Conservation (phyloP, 331 rosid species). For the Telfairia occidentalis region DNA sequence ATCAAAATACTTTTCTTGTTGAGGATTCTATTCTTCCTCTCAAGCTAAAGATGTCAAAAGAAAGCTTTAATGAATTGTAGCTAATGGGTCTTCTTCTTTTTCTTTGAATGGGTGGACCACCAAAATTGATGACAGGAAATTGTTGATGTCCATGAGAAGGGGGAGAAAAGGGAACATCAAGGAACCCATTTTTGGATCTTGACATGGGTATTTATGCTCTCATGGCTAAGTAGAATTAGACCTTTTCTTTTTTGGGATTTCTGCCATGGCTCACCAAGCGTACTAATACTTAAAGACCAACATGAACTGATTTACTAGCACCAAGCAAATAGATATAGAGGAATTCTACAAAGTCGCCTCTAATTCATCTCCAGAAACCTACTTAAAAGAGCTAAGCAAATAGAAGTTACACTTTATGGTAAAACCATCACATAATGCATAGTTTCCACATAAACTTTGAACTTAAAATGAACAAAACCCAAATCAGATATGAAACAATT, state of each 20-base stretch:
- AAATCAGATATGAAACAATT: conserved; percentile 1
- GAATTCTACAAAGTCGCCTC: not conserved
- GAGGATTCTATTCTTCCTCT: not conserved
- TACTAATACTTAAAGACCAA: not conserved
- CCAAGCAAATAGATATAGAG: not conserved
- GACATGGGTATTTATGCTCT: no score
- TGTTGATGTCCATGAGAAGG: not conserved
- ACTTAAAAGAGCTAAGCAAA: not conserved
- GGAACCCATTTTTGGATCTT: no score
- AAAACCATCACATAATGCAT: not conserved
- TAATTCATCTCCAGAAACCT: not conserved
- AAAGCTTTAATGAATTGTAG: not conserved
- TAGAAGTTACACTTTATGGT: not conserved
- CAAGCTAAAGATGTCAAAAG: not conserved
- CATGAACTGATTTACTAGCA: not conserved
- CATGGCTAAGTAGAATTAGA: not conserved
- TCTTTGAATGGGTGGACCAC: not conserved
- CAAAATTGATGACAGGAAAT: not conserved
- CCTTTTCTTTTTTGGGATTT: not conserved
- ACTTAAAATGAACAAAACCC: not conserved
- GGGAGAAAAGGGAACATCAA: not conserved
- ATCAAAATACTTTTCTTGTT: not conserved
- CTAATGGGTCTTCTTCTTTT: not conserved
- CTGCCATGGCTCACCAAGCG: not conserved
- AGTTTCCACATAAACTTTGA: not conserved